Percentiles rank a stretch among this genome's conserved stretches.
Evolutionary conservation across 345 rosid genomes (phyloP).

Genomic region (Carallia pectinifolia): DNA sequence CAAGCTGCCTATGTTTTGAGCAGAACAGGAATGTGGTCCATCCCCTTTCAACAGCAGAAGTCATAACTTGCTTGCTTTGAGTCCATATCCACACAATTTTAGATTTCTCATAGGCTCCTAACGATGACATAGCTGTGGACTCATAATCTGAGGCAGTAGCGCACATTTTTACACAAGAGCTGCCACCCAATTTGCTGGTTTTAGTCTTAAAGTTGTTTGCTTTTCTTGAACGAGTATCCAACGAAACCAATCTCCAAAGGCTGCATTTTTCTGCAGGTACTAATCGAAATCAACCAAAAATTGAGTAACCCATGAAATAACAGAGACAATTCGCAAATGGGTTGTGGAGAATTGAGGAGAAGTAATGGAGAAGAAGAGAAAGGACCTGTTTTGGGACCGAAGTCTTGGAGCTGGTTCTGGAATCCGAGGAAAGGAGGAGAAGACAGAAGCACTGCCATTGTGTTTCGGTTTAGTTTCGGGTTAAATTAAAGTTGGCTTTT

Average conservation of each 20-base stretch:
- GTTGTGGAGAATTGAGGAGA: not conserved
- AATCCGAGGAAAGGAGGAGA: constrained; percentile 10
- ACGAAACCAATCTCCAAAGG: constrained; percentile 20
- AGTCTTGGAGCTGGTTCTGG: constrained; percentile 4
- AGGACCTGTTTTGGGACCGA: constrained; percentile 17
- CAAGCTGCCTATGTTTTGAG: constrained; percentile 43
- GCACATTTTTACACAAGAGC: constrained; percentile 23
- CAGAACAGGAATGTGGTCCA: constrained; percentile 83
- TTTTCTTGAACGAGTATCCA: constrained; percentile 14
- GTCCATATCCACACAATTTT: constrained; percentile 89
- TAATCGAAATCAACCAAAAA: not conserved
- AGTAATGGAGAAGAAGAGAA: not conserved
- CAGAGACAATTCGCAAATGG: not conserved
- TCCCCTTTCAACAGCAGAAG: constrained; percentile 81
- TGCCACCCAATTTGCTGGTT: constrained; percentile 2
- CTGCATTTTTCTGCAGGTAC: constrained; percentile 29
- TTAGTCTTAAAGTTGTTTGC: not conserved
- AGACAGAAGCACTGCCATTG: not conserved
- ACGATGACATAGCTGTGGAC: constrained; percentile 20
- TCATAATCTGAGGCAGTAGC: constrained; percentile 22
- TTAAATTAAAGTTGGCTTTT: too few relatives aligned
- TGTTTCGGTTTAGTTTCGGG: too few relatives aligned
- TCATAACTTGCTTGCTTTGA: constrained; percentile 67
- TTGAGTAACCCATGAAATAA: not conserved
- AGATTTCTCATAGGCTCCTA: constrained; percentile 28